These are phyloP conservation scores for Echria macrotheca DNA, from an alignment of 495 filamentous ascomycete species.

Conservation along the genomic window DNA sequence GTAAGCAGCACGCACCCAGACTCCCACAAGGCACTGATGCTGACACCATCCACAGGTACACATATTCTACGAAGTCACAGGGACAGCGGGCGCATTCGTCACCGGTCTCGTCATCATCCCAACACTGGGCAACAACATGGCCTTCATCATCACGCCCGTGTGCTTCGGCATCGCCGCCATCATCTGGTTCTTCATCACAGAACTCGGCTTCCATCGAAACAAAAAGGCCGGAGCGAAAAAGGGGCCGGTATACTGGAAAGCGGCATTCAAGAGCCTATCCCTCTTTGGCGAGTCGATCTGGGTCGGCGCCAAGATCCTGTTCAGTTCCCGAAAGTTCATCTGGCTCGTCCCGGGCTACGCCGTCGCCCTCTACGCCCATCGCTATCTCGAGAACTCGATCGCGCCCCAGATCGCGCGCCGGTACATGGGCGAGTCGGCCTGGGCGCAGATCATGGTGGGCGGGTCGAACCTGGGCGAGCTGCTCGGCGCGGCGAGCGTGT, in stretches of 20 bases:
- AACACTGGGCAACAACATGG: constrained; percentile 40
- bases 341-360: constrained; percentile 43
- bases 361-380: constrained; percentile 39
- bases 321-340: constrained; percentile 38
- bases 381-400: constrained; percentile 41
- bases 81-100: constrained; percentile 38
- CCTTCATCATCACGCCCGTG: constrained; percentile 38
- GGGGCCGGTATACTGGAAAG: constrained; percentile 17
- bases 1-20: too few species aligned
- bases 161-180: constrained; percentile 33
- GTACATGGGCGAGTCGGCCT: constrained; percentile 36
- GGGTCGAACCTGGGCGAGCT: constrained; percentile 43
- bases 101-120: constrained; percentile 39
- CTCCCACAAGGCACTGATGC: too few species aligned
- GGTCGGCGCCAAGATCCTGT: constrained; percentile 36
- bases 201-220: constrained; percentile 26
- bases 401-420: constrained; percentile 36
- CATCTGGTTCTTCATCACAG: constrained; percentile 35
- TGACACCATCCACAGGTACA: too few species aligned
- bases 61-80: constrained; percentile 42
- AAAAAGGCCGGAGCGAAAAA: neutral
- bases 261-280: constrained; percentile 25
- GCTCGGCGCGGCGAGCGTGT: constrained; percentile 37
- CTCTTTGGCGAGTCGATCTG: constrained; percentile 36
- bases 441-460: constrained; percentile 42